Base-by-base conservation (phyloP, 225 moss, liverwort and hornwort species). In the Lunularia cruciata region DNA sequence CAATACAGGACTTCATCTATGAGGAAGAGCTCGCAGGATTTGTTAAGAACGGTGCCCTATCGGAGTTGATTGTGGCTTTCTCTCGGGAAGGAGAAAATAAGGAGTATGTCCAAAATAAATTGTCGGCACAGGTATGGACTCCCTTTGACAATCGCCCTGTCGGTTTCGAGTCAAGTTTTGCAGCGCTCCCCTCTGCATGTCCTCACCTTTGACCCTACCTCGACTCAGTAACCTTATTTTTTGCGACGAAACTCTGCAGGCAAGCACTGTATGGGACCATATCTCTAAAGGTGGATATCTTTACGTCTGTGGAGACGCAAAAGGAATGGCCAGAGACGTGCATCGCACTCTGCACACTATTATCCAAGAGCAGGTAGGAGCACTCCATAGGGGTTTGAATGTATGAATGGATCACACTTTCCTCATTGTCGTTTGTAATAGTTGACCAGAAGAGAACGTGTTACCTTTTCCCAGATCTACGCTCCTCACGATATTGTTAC, bases 271-370 rank as follows among this genome's bases (percentile, higher is more conserved):
- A 5, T 89, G 90, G 92, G 76, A 57, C 14, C 68, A 83, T 7
- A 60, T 96, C 5, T 80, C 76, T 20, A 75, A 39, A 4, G 92
- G 92, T 14, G 96, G 83, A 0, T 89, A 92, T 34, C 16, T 96
- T 28, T 96, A 96, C 54, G 92, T 96, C 19, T 96, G 96, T 15
- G 96, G 96, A 14, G 96, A 96, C 65, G 96, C 96, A 15, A 96
- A 96, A 79, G 90, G 90, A 54, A 96, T 83, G 96, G 96, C 96
- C 11, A 92, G 83, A 71, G 96, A 96, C 78, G 96, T 96, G 53
- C 87, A 96, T 73, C 73, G 83, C 45, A 79, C 79, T 59, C 34
- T 96, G 49, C 82, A 81, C 35, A 72, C 70, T 9, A 84, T 96
- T 28, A 82, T 96, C 47, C 83, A 90, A 64, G 82, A 89, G 76